phyloP scores from a whole-genome alignment of 129 eudicot genomes.

The Centaurea solstitialis region DNA sequence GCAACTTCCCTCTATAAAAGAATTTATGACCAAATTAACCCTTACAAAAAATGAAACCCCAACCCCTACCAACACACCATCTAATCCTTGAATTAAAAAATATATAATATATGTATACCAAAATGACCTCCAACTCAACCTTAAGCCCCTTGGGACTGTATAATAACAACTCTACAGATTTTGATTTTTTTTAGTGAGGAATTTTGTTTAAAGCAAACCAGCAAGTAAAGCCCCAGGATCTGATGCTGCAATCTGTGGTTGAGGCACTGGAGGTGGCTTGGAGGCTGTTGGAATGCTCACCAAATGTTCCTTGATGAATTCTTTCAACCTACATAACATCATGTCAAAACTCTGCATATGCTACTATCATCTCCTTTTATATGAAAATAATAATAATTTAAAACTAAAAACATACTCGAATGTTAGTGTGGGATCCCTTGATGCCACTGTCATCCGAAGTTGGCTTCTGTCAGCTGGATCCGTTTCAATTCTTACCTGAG shows the following conservation, averaged over 20 bases:
- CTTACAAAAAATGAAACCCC: slow-evolving; percentile 15
- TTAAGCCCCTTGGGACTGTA: background rate
- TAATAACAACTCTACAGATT: background rate
- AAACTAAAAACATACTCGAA: slow-evolving; percentile 57
- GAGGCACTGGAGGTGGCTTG: slow-evolving; percentile 43
- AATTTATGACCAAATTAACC: slow-evolving; percentile 15
- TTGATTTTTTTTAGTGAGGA: background rate
- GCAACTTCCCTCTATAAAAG: slow-evolving; percentile 23
- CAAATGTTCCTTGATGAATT: slow-evolving; percentile 79
- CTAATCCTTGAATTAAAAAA: slow-evolving; percentile 1
- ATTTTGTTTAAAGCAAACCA: slow-evolving; percentile 58
- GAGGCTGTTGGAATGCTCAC: slow-evolving; percentile 63
- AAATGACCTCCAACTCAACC: slow-evolving; percentile 2
- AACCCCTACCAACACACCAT: slow-evolving; percentile 14
- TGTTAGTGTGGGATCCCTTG: slow-evolving; percentile 89
- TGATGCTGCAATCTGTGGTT: slow-evolving; percentile 42
- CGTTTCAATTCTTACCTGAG: slow-evolving; percentile 82
- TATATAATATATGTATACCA: background rate
- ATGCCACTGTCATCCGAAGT: slow-evolving; percentile 87
- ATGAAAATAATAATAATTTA: background rate
- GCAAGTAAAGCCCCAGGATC: slow-evolving; percentile 93
- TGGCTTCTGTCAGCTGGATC: slow-evolving; percentile 98
- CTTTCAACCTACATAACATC: slow-evolving; percentile 60
- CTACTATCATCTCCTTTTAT: background rate
- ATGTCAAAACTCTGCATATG: slow-evolving; percentile 11